phyloP scores from a whole-genome alignment of 805 yeast species.

The Cyberlindnera veronae region DNA sequence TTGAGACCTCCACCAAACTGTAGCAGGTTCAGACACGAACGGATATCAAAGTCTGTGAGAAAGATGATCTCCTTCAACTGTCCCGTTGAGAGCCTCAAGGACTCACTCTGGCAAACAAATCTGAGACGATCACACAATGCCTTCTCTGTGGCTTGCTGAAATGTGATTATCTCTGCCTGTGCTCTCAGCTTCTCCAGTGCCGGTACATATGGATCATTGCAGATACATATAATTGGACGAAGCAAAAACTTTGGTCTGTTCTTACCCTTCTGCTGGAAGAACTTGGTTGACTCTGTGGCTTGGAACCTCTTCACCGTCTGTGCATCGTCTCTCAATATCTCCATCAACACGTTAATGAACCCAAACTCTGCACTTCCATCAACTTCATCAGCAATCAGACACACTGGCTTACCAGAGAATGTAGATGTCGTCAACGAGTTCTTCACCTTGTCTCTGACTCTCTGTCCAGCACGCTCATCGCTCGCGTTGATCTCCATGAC shows the following conservation, averaged over 20 bases:
- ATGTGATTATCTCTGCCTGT: slow-evolving; percentile 65
- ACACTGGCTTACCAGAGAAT: slow-evolving; percentile 70
- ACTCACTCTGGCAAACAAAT: slow-evolving; percentile 55
- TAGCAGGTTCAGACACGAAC: slow-evolving; percentile 79
- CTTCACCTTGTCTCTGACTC: slow-evolving; percentile 49
- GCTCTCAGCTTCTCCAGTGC: slow-evolving; percentile 74
- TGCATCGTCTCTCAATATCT: slow-evolving; percentile 55
- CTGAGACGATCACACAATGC: slow-evolving; percentile 45
- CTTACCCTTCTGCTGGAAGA: slow-evolving; percentile 28
- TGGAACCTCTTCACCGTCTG: slow-evolving; percentile 41
- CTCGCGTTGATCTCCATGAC: slow-evolving; percentile 85
- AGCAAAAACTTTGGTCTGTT: slow-evolving; percentile 44
- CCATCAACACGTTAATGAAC: slow-evolving; percentile 54
- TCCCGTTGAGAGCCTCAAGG: slow-evolving; percentile 43
- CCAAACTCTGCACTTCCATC: slow-evolving; percentile 75
- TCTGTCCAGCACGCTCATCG: slow-evolving; percentile 65
- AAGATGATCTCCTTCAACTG: slow-evolving; percentile 63
- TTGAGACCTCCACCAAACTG: slow-evolving; percentile 49
- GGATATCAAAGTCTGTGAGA: slow-evolving; percentile 73
- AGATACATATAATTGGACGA: slow-evolving; percentile 88
- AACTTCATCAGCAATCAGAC: slow-evolving; percentile 84
- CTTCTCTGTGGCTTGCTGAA: slow-evolving; percentile 53
- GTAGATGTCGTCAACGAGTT: slow-evolving; percentile 66
- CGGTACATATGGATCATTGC: slow-evolving; percentile 80
- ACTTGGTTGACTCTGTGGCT: slow-evolving; percentile 24